Percentiles rank a stretch among this genome's conserved stretches.
phyloP scores from a whole-genome alignment of 108 stramenopile genomes.

The Conticribra guillardii region DNA sequence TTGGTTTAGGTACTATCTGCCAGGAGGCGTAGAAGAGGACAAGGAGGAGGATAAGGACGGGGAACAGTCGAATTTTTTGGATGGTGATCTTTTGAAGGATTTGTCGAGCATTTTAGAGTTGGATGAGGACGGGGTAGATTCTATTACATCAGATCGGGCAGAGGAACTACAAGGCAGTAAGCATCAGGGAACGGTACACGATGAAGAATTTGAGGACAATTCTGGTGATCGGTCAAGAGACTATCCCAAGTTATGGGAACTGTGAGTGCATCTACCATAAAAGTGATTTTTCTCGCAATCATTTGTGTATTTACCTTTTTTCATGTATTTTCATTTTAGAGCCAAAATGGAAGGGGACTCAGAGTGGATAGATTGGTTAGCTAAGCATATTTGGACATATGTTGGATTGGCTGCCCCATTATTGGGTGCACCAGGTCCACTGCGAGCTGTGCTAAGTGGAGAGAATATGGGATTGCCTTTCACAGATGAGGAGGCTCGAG shows the following conservation, averaged over 20 bases:
- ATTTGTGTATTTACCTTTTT: too few species aligned
- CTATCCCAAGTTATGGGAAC: slow-evolving; percentile 64
- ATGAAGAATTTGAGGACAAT: not conserved
- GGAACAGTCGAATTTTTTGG: not conserved
- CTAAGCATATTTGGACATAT: slow-evolving; percentile 82
- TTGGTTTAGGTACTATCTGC: slow-evolving; percentile 32
- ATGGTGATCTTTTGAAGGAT: not conserved
- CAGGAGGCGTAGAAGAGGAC: slow-evolving; percentile 20
- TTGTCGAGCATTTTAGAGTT: not conserved
- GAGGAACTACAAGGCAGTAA: not conserved
- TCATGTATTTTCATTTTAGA: not conserved
- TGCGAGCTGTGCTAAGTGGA: slow-evolving; percentile 82
- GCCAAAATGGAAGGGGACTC: slow-evolving; percentile 77
- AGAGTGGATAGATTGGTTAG: slow-evolving; percentile 82
- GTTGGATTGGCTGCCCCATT: slow-evolving; percentile 82
- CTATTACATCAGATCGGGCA: not conserved
- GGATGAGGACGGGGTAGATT: not conserved
- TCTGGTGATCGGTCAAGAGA: slow-evolving; percentile 23
- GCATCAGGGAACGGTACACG: not conserved
- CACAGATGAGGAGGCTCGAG: slow-evolving; percentile 70
- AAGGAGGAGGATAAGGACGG: slow-evolving; percentile 13
- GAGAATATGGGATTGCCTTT: slow-evolving; percentile 92
- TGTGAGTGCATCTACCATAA: slow-evolving; percentile 4
- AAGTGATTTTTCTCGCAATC: not conserved
- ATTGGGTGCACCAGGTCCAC: slow-evolving; percentile 84